Evolutionary conservation across 352 stramenopile genomes (phyloP), one percentile per base, ranked within the genome.

Genomic region (Phytophthora capsici): DNA sequence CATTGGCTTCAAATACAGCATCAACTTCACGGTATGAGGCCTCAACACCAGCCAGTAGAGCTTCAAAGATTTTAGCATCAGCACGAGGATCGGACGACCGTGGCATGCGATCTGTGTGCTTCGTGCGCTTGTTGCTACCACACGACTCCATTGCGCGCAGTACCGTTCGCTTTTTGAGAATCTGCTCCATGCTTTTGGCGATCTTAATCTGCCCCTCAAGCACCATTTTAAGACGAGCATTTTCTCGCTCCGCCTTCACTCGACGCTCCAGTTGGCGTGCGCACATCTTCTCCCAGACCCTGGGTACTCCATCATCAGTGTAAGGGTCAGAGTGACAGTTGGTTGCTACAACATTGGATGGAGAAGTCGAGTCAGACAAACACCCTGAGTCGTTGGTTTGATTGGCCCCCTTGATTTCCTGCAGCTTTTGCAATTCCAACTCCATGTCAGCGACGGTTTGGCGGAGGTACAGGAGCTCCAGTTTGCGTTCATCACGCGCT

Each of bases 391-490:
- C 22, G 4, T 59, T 47, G 12, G 16, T 13, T 25, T 19, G 19
- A 26, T 13, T 52, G 28, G 43, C 47, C 8, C 49, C 45, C 16
- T 69, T 60, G 17, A 65, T 75, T 26, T 68, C 59, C 4, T 71
- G 58, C 28, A 77, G 45, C 32, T 62, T 62, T 17, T 64, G 68
- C 25, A 82, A 57, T 48, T 75, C 67, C 55, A 69, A 32, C 57
- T 82, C 74, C 59, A 82, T 77, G 52, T 78, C 71, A 19, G 19
- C 16, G 23, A 82, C 74, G 30, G 66, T 80, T n/a, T 63, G 54
- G n/a, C 74, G 67, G n/a, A 82, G 57, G 30, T 82, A 82, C 4
- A 69, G 28, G 26, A 82, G 53, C 46, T 82, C 74, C 23, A 78
- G 54, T 23, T 72, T 75, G 53, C 73, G 73, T 28, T 77, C 70